Conservation (phyloP, 1,284 basidiomycete species). For the Schizopora paradoxa region DNA sequence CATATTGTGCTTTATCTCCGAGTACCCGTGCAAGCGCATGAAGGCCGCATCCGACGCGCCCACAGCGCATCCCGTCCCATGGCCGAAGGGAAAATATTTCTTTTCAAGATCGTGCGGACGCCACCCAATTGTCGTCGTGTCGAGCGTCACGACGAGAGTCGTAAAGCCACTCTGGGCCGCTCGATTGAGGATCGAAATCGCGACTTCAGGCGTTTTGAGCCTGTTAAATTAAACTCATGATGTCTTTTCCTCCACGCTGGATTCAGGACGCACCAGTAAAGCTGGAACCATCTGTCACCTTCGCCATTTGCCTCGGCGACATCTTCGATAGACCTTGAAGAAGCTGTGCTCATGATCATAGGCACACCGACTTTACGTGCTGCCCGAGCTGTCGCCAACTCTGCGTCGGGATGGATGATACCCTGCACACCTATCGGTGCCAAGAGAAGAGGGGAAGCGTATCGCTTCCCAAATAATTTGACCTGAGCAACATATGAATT, state of each 20-base stretch:
- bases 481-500: constrained; percentile 43
- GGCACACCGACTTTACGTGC: constrained; percentile 61
- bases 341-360: constrained; percentile 68
- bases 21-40: constrained; percentile 45
- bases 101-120: constrained; percentile 58
- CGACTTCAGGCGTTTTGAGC: constrained; percentile 56
- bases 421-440: constrained; percentile 75
- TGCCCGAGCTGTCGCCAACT: constrained; percentile 64
- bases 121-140: constrained; percentile 64
- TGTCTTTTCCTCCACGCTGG: no score
- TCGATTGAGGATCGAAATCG: constrained; percentile 56
- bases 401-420: constrained; percentile 62
- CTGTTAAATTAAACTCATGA: no score
- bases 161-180: constrained; percentile 62
- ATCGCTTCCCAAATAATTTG: constrained; percentile 63
- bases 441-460: constrained; percentile 60
- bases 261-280: no score
- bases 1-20: constrained; percentile 36
- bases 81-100: constrained; percentile 56
- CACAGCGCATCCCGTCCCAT: constrained; percentile 56
- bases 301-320: constrained; percentile 62
- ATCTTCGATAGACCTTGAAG: constrained; percentile 66
- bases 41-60: constrained; percentile 68
- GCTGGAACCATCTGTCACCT: constrained; percentile 71
- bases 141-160: constrained; percentile 65